phyloP scores from a whole-genome alignment of 1,284 basidiomycete genomes.

The Leccinum subfulvum region DNA sequence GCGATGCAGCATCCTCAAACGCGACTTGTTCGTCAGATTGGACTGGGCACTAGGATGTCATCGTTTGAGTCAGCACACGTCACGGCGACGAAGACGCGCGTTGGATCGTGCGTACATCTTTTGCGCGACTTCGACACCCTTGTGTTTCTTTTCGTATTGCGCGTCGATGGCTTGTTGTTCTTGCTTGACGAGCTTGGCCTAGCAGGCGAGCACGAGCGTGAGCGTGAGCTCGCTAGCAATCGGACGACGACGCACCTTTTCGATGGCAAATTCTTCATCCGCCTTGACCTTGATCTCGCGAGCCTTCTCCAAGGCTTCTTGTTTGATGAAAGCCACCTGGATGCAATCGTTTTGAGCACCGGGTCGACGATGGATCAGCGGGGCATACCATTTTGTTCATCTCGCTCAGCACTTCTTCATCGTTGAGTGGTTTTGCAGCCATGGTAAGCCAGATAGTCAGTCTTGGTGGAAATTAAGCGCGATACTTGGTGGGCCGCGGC shows the following conservation, averaged over 20 bases:
- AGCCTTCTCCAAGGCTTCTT: constrained; percentile 94
- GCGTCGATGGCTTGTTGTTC: constrained; percentile 91
- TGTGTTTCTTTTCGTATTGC: constrained; percentile 91
- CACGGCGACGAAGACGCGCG: background rate
- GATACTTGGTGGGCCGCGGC: no score
- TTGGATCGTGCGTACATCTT: constrained; percentile 73
- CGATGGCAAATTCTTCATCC: constrained; percentile 95
- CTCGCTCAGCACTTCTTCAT: constrained; percentile 94
- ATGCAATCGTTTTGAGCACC: constrained; percentile 8
- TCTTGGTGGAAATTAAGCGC: constrained; percentile 27
- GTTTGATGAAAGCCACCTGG: constrained; percentile 94
- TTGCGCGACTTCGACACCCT: constrained; percentile 88
- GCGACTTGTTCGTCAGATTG: constrained; percentile 93
- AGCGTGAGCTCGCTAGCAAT: background rate
- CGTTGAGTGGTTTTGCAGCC: constrained; percentile 77
- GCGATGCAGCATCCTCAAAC: constrained; percentile 86
- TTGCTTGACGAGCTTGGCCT: constrained; percentile 95
- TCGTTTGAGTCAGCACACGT: background rate
- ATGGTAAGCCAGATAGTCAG: constrained; percentile 34
- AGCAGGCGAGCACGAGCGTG: background rate
- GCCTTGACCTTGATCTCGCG: constrained; percentile 96
- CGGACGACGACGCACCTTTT: constrained; percentile 65
- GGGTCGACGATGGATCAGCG: background rate
- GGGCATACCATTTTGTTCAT: constrained; percentile 96
- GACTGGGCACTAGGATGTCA: constrained; percentile 78